A percentile compares a stretch with the other conserved stretches of the same genome.
Evolutionary conservation across 2,329 filamentous ascomycete species (phyloP).

Genomic region (Fusarium guadeloupense): DNA sequence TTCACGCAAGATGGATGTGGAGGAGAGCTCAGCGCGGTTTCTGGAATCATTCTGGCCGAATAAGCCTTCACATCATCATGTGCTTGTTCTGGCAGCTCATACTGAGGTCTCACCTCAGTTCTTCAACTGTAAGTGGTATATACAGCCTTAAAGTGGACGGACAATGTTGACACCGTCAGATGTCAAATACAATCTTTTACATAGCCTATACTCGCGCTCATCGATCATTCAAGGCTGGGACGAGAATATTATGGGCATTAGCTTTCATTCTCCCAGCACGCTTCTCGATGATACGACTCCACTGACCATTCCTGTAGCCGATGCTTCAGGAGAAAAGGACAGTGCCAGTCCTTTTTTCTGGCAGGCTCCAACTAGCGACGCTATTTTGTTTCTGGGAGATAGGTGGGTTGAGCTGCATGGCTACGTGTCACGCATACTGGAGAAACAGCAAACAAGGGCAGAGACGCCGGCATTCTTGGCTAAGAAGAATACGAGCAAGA

Average conservation of each 20-base stretch:
- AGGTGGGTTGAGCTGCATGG: slow-evolving; percentile 88
- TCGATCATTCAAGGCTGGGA: slow-evolving; percentile 57
- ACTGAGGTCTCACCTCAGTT: slow-evolving; percentile 82
- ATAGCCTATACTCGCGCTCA: slow-evolving; percentile 75
- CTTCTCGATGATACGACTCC: slow-evolving; percentile 68
- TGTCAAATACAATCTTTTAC: slow-evolving; percentile 78
- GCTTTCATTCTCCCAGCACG: slow-evolving; percentile 75
- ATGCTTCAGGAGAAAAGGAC: slow-evolving; percentile 26
- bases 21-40: slow-evolving; percentile 78
- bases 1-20: slow-evolving; percentile 65
- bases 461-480: slow-evolving; percentile 53
- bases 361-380: slow-evolving; percentile 85
- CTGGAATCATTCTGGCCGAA: slow-evolving; percentile 89
- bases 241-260: slow-evolving; percentile 76
- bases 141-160: not conserved
- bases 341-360: slow-evolving; percentile 74
- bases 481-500: slow-evolving; percentile 71
- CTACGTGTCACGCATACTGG: slow-evolving; percentile 74
- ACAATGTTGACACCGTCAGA: slow-evolving; percentile 54
- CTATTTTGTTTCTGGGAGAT: slow-evolving; percentile 82
- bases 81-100: slow-evolving; percentile 86
- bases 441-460: slow-evolving; percentile 50
- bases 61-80: slow-evolving; percentile 70
- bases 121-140: slow-evolving; percentile 71
- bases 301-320: slow-evolving; percentile 58